Evolutionary conservation across 2,329 filamentous ascomycete species (phyloP), one percentile per base, ranked within the genome.

Genomic region (Ambrosiella beaveri): DNA sequence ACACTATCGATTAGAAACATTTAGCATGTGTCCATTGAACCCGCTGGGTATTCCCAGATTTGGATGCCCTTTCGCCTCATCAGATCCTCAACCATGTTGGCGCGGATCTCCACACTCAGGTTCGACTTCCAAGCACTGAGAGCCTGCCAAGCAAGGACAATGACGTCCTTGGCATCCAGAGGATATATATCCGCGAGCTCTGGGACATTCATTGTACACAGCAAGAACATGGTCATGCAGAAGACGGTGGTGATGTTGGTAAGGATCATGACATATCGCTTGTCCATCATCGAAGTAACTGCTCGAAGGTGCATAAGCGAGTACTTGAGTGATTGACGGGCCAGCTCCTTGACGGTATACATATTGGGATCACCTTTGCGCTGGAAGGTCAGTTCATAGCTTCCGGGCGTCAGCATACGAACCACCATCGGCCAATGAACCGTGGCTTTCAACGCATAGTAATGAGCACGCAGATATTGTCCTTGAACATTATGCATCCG

Each of bases 381-480:
- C n/a, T 45, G 12, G 13, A 47, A 35, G 8, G 40, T 49, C 19
- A 36, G 27, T 11, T 50, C 44, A 12, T 19, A 36, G 12, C 12
- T 37, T 35, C 52, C 58, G 0, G 58, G 58, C 4, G 58, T 59
- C 44, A 62, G 53, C 36, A 62, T 53, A 3, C 61, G 62, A 37
- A 63, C 61, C 6, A 64, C 63, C 41, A 59, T 62, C 2, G 60
- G 59, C 63, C 63, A 64, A 52, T 61, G 58, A 19, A 64, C 44
- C 2, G 61, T 62, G 7, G 63, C 60, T 50, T 61, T 62, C 7
- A 64, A 47, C 36, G 62, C 61, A 47, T 62, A 63, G 38, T 62
- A 62, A 52, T 64, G 63, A 1, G 63, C 62, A 2, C 63, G 58
- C 17, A 64, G 44, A 45, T 62, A 62, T 7, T 54, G 38, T 17